Evolutionary conservation across 345 rosid species (phyloP), one percentile per base, ranked within the genome.

Genomic region (Stellera chamaejasme): DNA sequence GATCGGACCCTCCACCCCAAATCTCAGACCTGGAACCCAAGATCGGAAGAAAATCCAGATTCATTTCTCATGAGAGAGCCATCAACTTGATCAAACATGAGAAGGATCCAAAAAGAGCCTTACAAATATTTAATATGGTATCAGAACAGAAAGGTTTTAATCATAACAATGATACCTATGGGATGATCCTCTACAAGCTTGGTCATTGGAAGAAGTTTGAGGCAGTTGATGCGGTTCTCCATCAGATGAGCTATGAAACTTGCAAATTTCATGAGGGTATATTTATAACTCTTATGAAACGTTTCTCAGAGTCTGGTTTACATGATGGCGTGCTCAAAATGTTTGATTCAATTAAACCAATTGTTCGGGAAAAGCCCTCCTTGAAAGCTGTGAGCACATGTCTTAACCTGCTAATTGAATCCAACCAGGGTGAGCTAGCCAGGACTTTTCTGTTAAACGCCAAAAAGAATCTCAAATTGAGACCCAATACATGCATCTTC

Each of bases 401-500:
- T 64, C 88, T 88, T 63, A 92, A 88, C 67, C 82, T 84, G 44
- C 73, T 89, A 69, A 63, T 84, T 10, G 91, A 86, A 58, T 75
- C 94, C 10, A 72, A 80, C 63, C 80, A 73, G 75, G 69, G 79
- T 39, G 80, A 64, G 58, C 71, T 81, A 36, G 85, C 87, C 9
- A 54, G 55, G 51, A 67, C 67, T 36, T 73, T 82, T 43, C 81
- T 93, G 43, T 48, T 79, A 74, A 75, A 78, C 61, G 70, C 70
- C 12, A 79, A 73, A 61, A 68, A 63, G 13, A 48, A 53, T 66
- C 73, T 82, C 36, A 78, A 60, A 9, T 51, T 89, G 80, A 69
- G 63, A 55, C 97, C 90, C 39, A 93, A 89, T 61, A 81, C 88
- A 10, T 93, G 99, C 71, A 89, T 89, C 70, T 93, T 86, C 75